Percentiles rank a stretch among this genome's conserved stretches.
Conservation (phyloP, 2,329 filamentous ascomycete genomes). For the Cryphonectria nitschkei region DNA sequence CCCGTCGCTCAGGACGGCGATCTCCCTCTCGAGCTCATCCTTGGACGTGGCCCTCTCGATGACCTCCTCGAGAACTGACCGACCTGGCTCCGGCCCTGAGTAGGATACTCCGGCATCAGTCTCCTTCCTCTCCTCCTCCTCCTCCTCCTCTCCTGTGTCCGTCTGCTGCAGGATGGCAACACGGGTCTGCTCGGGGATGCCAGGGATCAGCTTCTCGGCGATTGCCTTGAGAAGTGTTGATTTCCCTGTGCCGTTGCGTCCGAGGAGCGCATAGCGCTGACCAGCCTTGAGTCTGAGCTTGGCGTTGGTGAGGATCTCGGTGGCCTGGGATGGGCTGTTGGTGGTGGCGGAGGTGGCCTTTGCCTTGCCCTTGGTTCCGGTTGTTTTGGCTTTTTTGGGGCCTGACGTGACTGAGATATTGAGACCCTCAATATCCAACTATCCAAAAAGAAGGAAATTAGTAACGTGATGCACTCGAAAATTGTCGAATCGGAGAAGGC, state of each 20-base stretch:
- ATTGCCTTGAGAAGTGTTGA: slow-evolving; percentile 77
- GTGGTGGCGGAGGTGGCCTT: slow-evolving; percentile 51
- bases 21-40: slow-evolving; percentile 63
- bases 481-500: too few relatives aligned
- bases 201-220: slow-evolving; percentile 77
- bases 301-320: slow-evolving; percentile 73
- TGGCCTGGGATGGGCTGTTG: slow-evolving; percentile 46
- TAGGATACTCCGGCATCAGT: background rate
- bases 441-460: background rate
- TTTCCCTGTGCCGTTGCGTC: slow-evolving; percentile 82
- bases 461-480: background rate
- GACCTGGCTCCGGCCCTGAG: slow-evolving; percentile 23
- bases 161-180: slow-evolving; percentile 74
- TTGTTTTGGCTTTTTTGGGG: slow-evolving; percentile 18
- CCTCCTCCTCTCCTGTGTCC: slow-evolving; percentile 39
- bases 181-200: slow-evolving; percentile 67
- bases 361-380: slow-evolving; percentile 40
- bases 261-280: slow-evolving; percentile 76
- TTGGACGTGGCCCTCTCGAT: slow-evolving; percentile 62
- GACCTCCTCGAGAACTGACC: slow-evolving; percentile 67
- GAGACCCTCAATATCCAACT: slow-evolving; percentile 76
- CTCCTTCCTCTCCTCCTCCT: slow-evolving; percentile 31
- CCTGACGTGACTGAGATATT: slow-evolving; percentile 64
- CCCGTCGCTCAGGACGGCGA: slow-evolving; percentile 61
- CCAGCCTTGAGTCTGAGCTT: slow-evolving; percentile 74